Evolutionary conservation across 768 basidiomycete species (phyloP), one percentile per base, ranked within the genome.

Genomic region (Lactifluus hygrophoroides): DNA sequence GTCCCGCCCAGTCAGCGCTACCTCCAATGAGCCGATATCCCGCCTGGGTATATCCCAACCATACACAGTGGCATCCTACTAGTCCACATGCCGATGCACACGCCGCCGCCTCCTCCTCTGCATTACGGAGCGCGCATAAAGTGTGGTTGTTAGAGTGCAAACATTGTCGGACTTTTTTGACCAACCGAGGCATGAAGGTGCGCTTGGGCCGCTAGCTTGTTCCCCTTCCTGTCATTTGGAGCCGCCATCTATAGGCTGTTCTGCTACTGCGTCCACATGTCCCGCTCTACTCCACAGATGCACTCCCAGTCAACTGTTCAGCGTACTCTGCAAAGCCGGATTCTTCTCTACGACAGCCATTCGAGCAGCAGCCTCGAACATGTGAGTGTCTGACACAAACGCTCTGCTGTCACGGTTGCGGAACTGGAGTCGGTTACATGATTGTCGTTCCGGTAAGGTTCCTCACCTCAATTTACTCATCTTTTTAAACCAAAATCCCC

Each of bases 311-410:
- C 55, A 88, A 90, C 66, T 90, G 88, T 68, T 87, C 88, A 3
- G 81, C 83, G 13, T 84, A 80, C 64, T 73, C 79, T 23, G 70
- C 80, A 34, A 76, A 17, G 34, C 21, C 75, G 75, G 28, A 49
- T 19, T 69, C 75, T 17, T 69, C 71, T 49, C 66, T 70, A 19
- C 63, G 62, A 23, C 62, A 59, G 37, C 64, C 71, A 16, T 67
- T 11, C 46, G 48, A 46, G 50, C 56, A 40, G 5, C 63, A 62
- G 30, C 62, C 69, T 47, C 80, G 88, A 42, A 90, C 89, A 9
- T 93, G 90, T 70, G 88, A 89, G 67, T 94, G 90, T 68, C 75
- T 93, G 44, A 93, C 90, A 2, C 87, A 90, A 69, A 84, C 84
- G 0, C 75, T 93, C 21, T 86, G 80, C 66, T 92, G 90, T 67